Conservation (phyloP, 2,329 filamentous ascomycete species). For the Fusarium globosum region DNA sequence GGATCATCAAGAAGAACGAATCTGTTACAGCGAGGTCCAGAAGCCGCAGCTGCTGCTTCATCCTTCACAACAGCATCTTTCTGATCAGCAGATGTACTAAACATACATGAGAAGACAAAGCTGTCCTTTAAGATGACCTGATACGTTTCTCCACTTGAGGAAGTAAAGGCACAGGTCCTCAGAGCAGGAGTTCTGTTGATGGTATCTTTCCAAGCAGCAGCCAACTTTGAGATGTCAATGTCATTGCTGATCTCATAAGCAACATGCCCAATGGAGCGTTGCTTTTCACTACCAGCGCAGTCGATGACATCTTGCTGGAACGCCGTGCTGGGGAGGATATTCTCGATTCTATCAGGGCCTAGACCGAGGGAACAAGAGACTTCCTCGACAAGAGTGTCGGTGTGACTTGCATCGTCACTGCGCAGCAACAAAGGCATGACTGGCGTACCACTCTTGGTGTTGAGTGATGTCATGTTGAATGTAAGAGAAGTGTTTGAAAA, state of each 20-base stretch:
- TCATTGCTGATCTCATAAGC: neutral
- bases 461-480: neutral
- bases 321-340: neutral
- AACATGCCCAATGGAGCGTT: neutral
- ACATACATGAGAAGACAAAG: slow-evolving; percentile 18
- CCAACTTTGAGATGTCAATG: neutral
- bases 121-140: slow-evolving; percentile 1
- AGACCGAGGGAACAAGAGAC: neutral
- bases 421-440: neutral
- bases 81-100: neutral
- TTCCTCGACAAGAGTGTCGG: neutral
- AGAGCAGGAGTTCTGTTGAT: neutral
- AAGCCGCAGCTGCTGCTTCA: neutral
- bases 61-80: slow-evolving; percentile 1
- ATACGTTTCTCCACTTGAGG: neutral
- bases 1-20: slow-evolving; percentile 4
- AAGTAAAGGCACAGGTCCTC: neutral
- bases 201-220: slow-evolving; percentile 13
- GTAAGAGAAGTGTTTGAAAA: neutral
- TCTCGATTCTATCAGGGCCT: neutral
- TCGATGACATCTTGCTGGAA: slow-evolving; percentile 13
- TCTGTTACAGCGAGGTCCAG: slow-evolving; percentile 12
- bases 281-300: neutral
- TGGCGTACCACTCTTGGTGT: neutral
- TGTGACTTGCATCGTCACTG: neutral